Conservation (phyloP, 495 filamentous ascomycete species). For the Neurospora sp. region DNA sequence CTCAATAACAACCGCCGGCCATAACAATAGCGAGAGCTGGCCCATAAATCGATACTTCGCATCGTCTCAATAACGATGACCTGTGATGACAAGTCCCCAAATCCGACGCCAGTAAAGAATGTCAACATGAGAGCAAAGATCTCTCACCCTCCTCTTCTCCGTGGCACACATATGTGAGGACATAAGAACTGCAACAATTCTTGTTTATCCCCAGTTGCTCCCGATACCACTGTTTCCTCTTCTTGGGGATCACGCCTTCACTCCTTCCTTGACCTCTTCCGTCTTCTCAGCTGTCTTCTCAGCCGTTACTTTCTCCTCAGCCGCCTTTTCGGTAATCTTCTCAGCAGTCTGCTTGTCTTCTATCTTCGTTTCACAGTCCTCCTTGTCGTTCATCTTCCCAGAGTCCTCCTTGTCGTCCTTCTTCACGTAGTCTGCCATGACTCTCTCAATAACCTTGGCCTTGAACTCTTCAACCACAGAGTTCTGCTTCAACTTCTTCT, state of each 20-base stretch:
- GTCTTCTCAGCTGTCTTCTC: neutral
- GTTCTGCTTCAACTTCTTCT: neutral
- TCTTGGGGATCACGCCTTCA: neutral
- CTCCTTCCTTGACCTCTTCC: neutral
- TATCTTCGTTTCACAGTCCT: slow-evolving; percentile 8
- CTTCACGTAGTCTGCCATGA: neutral
- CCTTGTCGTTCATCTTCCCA: neutral
- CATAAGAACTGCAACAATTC: neutral
- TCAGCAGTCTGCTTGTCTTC: neutral
- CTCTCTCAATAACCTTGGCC: slow-evolving; percentile 2
- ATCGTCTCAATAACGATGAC: neutral
- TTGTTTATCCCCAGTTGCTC: neutral
- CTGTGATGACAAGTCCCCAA: neutral
- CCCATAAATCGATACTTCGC: neutral
- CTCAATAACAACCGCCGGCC: neutral
- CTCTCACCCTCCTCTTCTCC: neutral
- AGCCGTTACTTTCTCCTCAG: slow-evolving; percentile 1
- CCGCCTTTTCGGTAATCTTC: neutral
- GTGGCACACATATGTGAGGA: neutral
- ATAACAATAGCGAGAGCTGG: neutral
- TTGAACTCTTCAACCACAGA: neutral
- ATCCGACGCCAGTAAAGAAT: neutral
- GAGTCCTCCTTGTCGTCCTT: neutral
- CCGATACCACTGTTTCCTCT: neutral
- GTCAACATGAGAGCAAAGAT: neutral